Base-by-base conservation (phyloP, 2,329 filamentous ascomycete species). In the Pseudogymnoascus sp. region DNA sequence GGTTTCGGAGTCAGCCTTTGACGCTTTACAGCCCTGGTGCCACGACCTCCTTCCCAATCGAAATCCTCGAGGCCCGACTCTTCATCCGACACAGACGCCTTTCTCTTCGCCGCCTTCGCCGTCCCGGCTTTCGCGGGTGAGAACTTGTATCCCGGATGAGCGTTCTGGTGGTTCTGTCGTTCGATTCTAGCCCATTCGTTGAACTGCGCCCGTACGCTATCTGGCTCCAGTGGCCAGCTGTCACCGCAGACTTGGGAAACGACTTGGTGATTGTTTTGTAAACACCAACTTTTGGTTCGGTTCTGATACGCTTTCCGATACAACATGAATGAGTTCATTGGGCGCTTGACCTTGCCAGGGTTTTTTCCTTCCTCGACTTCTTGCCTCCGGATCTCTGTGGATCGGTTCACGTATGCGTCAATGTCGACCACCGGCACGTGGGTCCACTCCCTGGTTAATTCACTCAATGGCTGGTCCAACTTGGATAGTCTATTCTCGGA, bases 311-410 rank as follows among this genome's bases (percentile, higher is more conserved):
- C 90, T 66, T 94, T 96, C 41, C 94, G 88, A 74, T 99, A 99
- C 58, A 99, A 79, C 88, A 99, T 96, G 77, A 97, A 99, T 0
- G 90, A 93, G 74, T 99, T 99, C 88, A 97, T 96, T 2, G 94
- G 92, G 30, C 94, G 83, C 69, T 93, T 91, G 67, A 97, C 83
- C 72, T 92, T 92, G 25, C 89, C 89, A 1, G 78, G 79, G 36
- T 85, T 78, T 68, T 86, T 90, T 62, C 85, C 82, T 68, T 84
- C 82, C 43, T 85, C 81, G 8, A 88, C 85, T 72, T 96, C 92
- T 60, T 78, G 75, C 57, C 78, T 79, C 61, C 93, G 84, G 6
- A 81, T 80, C 61, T 90, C 86, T 1, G 78, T 75, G 8, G 88
- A 78, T 58, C 93, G 83, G 68, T 87, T 85, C 36, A 95, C 92